Conservation (phyloP, 1,284 basidiomycete genomes). For the Cerrena zonata region DNA sequence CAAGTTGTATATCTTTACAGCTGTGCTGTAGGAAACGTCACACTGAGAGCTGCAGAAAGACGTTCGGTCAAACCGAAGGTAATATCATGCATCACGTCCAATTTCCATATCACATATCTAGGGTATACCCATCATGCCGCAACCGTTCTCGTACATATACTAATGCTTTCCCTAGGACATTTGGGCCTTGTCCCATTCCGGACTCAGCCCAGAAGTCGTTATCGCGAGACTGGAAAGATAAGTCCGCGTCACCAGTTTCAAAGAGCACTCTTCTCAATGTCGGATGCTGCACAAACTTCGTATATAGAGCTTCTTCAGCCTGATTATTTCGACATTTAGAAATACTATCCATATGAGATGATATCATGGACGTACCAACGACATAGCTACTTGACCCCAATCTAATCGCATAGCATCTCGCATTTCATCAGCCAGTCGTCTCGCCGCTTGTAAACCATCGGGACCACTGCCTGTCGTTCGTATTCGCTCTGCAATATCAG, state of each 20-base stretch:
- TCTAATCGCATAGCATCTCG: constrained; percentile 40
- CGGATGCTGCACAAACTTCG: constrained; percentile 48
- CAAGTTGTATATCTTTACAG: too few relatives aligned
- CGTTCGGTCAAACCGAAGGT: too few relatives aligned
- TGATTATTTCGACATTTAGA: constrained; percentile 23
- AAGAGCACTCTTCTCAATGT: constrained; percentile 42
- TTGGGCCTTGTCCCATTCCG: constrained; percentile 39
- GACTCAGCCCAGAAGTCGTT: constrained; percentile 59
- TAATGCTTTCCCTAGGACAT: constrained; percentile 54
- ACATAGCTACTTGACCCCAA: constrained; percentile 47
- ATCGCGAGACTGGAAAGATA: constrained; percentile 45
- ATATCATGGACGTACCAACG: constrained; percentile 39
- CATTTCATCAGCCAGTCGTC: constrained; percentile 38
- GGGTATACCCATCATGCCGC: constrained; percentile 23
- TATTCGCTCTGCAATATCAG: constrained; percentile 50
- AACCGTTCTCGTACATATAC: constrained; percentile 45
- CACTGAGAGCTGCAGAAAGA: too few relatives aligned
- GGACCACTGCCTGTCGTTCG: constrained; percentile 31
- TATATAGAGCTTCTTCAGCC: constrained; percentile 56
- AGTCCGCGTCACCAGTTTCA: constrained; percentile 39
- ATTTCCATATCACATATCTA: background rate
- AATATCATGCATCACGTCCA: too few relatives aligned
- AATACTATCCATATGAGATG: background rate
- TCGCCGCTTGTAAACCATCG: constrained; percentile 39
- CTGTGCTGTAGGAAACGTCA: too few relatives aligned